Conservation (phyloP, 2,329 filamentous ascomycete genomes). For the Calonectria hongkongensis region DNA sequence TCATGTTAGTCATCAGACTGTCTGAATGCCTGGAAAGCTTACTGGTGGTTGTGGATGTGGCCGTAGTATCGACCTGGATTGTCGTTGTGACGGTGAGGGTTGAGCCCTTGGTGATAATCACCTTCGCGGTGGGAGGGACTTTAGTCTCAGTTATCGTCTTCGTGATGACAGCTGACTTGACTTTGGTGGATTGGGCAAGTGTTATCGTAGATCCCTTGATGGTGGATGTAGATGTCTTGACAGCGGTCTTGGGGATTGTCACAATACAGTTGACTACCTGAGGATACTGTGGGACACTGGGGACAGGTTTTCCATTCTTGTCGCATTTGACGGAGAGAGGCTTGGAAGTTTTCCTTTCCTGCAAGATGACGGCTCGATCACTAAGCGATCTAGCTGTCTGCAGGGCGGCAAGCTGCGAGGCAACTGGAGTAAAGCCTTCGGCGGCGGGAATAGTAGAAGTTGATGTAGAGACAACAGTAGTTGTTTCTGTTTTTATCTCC, state of each 20-base stretch:
- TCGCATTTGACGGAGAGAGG: neutral
- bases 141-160: neutral
- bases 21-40: too few relatives aligned
- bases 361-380: neutral
- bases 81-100: too few relatives aligned
- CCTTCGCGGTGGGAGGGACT: neutral
- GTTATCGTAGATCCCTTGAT: neutral
- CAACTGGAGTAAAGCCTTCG: neutral
- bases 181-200: neutral
- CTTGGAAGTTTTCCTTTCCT: neutral
- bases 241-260: neutral
- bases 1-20: too few relatives aligned
- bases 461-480: neutral
- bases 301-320: neutral
- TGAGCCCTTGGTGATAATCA: neutral
- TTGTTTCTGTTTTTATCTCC: neutral
- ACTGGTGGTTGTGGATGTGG: too few relatives aligned
- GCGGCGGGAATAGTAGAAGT: neutral
- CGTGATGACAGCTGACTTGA: neutral
- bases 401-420: neutral
- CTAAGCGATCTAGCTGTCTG: neutral
- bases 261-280: neutral
- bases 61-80: too few relatives aligned
- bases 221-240: neutral
- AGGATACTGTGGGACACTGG: neutral